Base-by-base conservation (phyloP, 1,284 basidiomycete species). In the Naganishia albida region DNA sequence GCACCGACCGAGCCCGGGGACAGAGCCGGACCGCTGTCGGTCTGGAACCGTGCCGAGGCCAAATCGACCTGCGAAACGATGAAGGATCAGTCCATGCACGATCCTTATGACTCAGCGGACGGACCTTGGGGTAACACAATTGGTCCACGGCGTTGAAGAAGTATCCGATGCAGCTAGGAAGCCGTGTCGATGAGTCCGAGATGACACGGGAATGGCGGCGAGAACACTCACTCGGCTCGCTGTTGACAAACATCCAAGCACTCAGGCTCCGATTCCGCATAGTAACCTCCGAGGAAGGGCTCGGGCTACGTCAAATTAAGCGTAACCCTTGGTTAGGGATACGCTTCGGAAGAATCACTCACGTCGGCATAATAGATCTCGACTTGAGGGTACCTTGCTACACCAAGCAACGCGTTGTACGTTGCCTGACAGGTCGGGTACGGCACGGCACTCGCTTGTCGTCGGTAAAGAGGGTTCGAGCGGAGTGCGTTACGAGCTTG, bases 401-500 rank as follows among this genome's bases (percentile, higher is more conserved):
- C 44, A 7, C 28, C n/a, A 7, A 15, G 2, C 18, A 18, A 16
- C 2, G 46, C 13, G 15, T 48, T 44, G 26, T 51, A 51, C n/a
- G 42, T 46, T 16, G 46, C 15, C 7, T 26, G 30, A 16, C 56
- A 59, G 16, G 56, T 59, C n/a, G 28, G 30, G 28, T 7, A 28
- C 34, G 56, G 44, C n/a, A 26, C 20, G n/a, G 38, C 57, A 26
- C 57, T 60, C 2, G 34, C 57, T 20, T 40, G 46, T 39, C 38
- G 44, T 40, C 43, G 43, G 46, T 60, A 60, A 7, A 60, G 38
- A 4, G 57, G 57, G 43, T 39, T 60, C 46, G 26, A 16, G 28
- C 57, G 57, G 3, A 25, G 8, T 16, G 23, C 46, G 18, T 60
- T 39, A 12, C 57, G 57, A n/a, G 57, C 46, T 39, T 50, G 46